phyloP scores from a whole-genome alignment of 805 yeast species.

The Debaryomyces prosopidis region DNA sequence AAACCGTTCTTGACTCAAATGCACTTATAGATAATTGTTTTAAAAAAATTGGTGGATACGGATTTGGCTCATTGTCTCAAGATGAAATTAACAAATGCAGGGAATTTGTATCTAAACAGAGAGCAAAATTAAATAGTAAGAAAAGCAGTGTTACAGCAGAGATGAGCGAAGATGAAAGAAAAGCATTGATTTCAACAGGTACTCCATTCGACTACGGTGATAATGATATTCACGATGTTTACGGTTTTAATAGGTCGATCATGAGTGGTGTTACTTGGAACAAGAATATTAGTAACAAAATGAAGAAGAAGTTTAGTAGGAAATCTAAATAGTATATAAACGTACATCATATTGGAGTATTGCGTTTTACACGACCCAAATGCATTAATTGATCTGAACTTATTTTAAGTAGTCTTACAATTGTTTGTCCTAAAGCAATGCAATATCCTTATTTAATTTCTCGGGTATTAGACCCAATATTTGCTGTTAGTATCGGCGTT shows the following conservation, averaged over 20 bases:
- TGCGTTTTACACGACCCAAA: not conserved
- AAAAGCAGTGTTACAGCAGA: constrained; percentile 31
- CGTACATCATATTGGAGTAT: not conserved
- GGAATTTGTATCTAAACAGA: constrained; percentile 68
- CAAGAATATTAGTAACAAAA: constrained; percentile 54
- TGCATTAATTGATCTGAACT: not conserved
- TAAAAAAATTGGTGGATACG: constrained; percentile 63
- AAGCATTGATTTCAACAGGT: constrained; percentile 24
- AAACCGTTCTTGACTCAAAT: constrained; percentile 66
- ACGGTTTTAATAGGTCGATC: constrained; percentile 43
- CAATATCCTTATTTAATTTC: constrained; percentile 50
- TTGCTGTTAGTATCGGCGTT: constrained; percentile 63
- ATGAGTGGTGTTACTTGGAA: constrained; percentile 67
- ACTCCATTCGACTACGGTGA: constrained; percentile 13
- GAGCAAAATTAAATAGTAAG: constrained; percentile 40
- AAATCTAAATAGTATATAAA: constrained; percentile 8
- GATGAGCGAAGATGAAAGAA: constrained; percentile 41
- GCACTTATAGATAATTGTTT: constrained; percentile 71
- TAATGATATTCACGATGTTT: constrained; percentile 42
- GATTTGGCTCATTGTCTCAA: constrained; percentile 73
- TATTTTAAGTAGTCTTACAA: no score
- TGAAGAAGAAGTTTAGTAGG: constrained; percentile 39
- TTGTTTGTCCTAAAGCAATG: constrained; percentile 14
- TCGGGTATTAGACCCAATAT: constrained; percentile 61
- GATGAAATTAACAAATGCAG: constrained; percentile 80